Evolutionary conservation across 305 asterid genomes (phyloP).

Genomic region (Solanum hybrid): DNA sequence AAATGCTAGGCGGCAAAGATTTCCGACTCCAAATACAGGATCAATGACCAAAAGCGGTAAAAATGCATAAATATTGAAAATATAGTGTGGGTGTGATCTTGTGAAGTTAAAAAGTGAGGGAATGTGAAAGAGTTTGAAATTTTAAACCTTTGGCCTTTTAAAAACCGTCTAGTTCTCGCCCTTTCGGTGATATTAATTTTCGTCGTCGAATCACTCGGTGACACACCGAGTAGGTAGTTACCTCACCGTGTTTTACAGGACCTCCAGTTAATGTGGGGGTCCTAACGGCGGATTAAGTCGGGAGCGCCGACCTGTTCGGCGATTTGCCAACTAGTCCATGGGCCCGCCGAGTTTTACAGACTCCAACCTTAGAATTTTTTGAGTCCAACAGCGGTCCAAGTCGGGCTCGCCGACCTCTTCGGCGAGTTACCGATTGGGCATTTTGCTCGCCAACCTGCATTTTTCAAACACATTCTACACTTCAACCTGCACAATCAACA

Average conservation of each 20-base stretch:
- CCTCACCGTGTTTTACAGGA: neutral
- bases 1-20: neutral
- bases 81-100: neutral
- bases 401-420: neutral
- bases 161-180: neutral
- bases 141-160: neutral
- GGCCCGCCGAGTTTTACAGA: neutral
- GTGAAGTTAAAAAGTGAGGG: neutral
- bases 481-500: neutral
- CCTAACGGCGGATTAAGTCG: too few relatives aligned
- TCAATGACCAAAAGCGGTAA: neutral
- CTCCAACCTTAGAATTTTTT: neutral
- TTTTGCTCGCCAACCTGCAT: neutral
- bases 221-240: neutral
- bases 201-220: neutral
- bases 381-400: neutral
- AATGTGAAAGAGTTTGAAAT: neutral
- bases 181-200: neutral
- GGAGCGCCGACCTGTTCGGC: neutral
- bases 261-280: neutral
- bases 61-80: neutral
- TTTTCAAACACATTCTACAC: neutral
- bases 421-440: neutral
- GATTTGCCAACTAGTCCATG: neutral
- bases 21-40: neutral